phyloP scores from a whole-genome alignment of 768 basidiomycete species.

The Tremella yokohamensis region DNA sequence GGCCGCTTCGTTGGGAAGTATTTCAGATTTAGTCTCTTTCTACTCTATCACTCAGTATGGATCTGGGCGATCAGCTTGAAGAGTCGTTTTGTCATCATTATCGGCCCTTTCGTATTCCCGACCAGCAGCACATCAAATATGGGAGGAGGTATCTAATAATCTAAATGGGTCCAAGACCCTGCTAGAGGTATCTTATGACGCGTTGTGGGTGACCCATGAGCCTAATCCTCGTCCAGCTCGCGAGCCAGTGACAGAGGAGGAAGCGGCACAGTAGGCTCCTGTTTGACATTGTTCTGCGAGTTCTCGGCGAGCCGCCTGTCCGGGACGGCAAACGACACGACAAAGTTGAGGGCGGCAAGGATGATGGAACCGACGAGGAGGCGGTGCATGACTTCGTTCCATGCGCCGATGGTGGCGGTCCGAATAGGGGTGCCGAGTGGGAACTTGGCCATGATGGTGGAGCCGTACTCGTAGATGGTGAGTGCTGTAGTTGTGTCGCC shows the following conservation, averaged over 20 bases:
- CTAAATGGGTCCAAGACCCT: too few relatives aligned
- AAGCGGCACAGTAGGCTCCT: background rate
- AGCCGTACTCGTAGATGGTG: slow-evolving; percentile 1
- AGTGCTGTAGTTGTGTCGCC: background rate
- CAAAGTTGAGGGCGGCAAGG: background rate
- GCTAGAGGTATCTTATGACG: too few relatives aligned
- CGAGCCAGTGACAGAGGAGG: background rate
- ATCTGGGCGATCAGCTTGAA: too few relatives aligned
- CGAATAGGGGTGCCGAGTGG: slow-evolving; percentile 5
- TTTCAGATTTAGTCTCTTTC: too few relatives aligned
- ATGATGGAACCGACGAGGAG: slow-evolving; percentile 2
- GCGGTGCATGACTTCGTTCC: slow-evolving; percentile 5
- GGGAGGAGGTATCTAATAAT: too few relatives aligned
- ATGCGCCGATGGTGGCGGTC: slow-evolving; percentile 1
- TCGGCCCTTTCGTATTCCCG: too few relatives aligned
- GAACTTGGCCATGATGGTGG: background rate
- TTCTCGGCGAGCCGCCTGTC: background rate
- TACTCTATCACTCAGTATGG: too few relatives aligned
- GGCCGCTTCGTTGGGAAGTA: too few relatives aligned
- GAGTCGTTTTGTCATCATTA: too few relatives aligned
- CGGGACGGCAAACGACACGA: background rate
- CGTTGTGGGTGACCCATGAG: too few relatives aligned
- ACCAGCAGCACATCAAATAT: too few relatives aligned
- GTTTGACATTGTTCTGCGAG: slow-evolving; percentile 5
- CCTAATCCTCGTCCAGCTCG: slow-evolving; percentile 1